phyloP scores from a whole-genome alignment of 179 eudicot species.

The Gypsophila paniculata region DNA sequence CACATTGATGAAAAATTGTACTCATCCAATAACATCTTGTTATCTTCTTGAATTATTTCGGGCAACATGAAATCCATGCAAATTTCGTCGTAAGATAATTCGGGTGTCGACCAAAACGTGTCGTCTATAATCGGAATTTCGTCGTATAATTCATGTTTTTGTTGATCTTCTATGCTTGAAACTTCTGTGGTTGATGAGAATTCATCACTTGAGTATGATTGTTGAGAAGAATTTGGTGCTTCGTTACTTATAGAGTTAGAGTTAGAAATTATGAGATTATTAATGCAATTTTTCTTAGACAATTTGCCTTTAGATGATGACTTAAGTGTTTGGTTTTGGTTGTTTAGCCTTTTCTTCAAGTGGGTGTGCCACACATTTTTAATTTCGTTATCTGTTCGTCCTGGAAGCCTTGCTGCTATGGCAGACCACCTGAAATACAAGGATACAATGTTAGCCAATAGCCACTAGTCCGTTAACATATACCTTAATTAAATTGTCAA shows the following conservation, averaged over 20 bases:
- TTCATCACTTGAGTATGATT: conserved; percentile 26
- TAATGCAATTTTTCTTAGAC: background rate
- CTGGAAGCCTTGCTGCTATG: conserved; percentile 37
- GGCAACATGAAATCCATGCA: background rate
- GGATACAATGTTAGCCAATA: background rate
- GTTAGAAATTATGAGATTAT: background rate
- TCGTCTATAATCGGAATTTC: conserved; percentile 29
- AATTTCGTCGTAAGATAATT: background rate
- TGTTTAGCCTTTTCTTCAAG: conserved; percentile 32
- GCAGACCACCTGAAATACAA: conserved; percentile 33
- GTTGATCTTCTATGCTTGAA: conserved; percentile 23
- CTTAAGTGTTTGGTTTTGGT: conserved; percentile 17
- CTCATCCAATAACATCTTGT: background rate
- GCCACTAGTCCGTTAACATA: too few species aligned
- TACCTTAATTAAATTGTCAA: too few species aligned
- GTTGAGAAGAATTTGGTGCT: conserved; percentile 18
- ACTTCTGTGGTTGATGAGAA: conserved; percentile 23
- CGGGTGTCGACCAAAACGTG: conserved; percentile 32
- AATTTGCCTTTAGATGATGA: background rate
- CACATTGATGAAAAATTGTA: conserved; percentile 11
- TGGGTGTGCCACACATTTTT: conserved; percentile 41
- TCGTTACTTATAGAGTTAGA: background rate
- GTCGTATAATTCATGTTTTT: conserved; percentile 12
- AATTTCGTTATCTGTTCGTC: conserved; percentile 38
- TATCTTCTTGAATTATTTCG: background rate